These are phyloP conservation scores for Galeopsis tetrahit DNA, from an alignment of 257 asterid species.

Conservation along the genomic window DNA sequence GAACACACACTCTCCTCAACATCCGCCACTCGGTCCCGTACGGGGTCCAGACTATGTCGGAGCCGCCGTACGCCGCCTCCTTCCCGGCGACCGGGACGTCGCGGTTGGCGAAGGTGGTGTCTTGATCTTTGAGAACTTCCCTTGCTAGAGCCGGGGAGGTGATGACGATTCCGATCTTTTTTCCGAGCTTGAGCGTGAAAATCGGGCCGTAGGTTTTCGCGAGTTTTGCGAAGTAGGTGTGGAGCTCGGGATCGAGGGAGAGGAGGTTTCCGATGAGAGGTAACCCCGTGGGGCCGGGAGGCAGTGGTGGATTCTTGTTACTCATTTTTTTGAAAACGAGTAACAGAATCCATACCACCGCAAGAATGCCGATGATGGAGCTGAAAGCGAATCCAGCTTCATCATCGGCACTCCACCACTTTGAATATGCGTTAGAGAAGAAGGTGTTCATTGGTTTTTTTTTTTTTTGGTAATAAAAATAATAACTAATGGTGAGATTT, in stretches of 20 bases:
- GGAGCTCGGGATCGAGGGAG: conserved; percentile 81
- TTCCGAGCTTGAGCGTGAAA: conserved; percentile 58
- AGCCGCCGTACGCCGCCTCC: conserved; percentile 69
- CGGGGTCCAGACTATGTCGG: conserved; percentile 68
- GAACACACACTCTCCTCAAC: conserved; percentile 66
- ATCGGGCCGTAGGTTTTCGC: conserved; percentile 62
- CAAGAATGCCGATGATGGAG: conserved; percentile 1
- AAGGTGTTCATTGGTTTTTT: conserved; percentile 9
- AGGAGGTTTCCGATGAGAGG: conserved; percentile 74
- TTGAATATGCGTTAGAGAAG: background rate
- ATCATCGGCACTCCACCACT: background rate
- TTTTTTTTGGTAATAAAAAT: too few relatives aligned
- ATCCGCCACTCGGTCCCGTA: conserved; percentile 83
- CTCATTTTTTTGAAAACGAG: background rate
- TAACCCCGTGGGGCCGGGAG: conserved; percentile 44
- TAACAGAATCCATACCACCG: conserved; percentile 1
- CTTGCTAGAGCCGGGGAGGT: conserved; percentile 60
- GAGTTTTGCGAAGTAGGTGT: conserved; percentile 54
- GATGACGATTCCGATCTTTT: conserved; percentile 56
- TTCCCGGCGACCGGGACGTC: conserved; percentile 68
- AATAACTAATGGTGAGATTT: too few relatives aligned
- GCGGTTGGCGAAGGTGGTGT: conserved; percentile 67
- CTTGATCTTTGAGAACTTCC: conserved; percentile 69
- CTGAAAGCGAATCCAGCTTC: conserved; percentile 4
- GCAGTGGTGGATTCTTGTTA: background rate